Evolutionary conservation across 306 rosid genomes (phyloP).

Genomic region (Canavalia ensiformis): DNA sequence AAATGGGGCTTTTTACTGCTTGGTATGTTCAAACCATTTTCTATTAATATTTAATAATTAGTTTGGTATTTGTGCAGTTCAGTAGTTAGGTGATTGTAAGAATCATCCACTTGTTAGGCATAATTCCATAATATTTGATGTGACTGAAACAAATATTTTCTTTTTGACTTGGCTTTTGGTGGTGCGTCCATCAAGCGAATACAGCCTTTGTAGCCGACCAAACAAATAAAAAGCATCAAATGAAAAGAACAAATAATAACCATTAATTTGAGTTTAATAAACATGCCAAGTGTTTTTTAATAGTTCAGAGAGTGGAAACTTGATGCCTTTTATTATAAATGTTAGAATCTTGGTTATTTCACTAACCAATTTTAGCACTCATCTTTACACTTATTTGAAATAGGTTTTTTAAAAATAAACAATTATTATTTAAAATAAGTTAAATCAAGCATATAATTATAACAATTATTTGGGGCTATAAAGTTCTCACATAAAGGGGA

Average conservation of each 20-base stretch:
- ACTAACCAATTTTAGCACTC: not conserved
- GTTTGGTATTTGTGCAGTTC: constrained; percentile 13
- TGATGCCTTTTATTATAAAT: constrained; percentile 6
- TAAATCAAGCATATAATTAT: no score
- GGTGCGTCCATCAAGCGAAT: not conserved
- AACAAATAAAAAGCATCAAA: not conserved
- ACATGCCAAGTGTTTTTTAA: not conserved
- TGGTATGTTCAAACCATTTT: constrained; percentile 18
- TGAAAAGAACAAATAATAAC: constrained; percentile 28
- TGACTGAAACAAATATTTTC: not conserved
- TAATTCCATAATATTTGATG: constrained; percentile 17
- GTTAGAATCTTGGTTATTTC: constrained; percentile 13
- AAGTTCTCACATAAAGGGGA: no score
- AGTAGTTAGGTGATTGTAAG: constrained; percentile 14
- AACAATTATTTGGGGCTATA: no score
- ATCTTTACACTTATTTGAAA: no score
- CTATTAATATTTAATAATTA: not conserved
- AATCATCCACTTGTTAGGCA: constrained; percentile 24
- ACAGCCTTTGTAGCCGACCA: not conserved
- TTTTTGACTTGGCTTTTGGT: constrained; percentile 5
- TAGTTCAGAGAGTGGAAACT: not conserved
- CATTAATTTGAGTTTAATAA: not conserved
- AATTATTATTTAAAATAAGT: no score
- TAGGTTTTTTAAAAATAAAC: no score
- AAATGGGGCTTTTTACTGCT: constrained; percentile 10